These are phyloP conservation scores for Colletotrichum paranaense DNA, from an alignment of 2,329 filamentous ascomycete genomes.

Conservation along the genomic window DNA sequence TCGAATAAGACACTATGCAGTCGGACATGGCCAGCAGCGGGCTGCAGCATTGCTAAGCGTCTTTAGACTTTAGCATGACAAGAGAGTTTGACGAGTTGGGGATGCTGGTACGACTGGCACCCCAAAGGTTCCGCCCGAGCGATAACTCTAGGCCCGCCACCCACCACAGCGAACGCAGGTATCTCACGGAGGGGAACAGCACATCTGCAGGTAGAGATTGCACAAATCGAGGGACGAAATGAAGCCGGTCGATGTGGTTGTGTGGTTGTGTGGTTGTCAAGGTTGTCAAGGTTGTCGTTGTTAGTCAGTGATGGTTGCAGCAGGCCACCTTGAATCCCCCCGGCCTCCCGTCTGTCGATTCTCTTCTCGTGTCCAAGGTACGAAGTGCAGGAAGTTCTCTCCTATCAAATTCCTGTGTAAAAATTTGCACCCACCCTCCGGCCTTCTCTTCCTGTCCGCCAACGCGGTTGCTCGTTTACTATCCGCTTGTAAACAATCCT, in stretches of 20 bases:
- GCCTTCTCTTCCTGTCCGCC: neutral
- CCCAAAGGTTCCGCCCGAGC: neutral
- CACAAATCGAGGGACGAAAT: neutral
- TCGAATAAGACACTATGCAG: neutral
- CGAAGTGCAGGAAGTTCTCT: too few relatives aligned
- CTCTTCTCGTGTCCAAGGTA: neutral
- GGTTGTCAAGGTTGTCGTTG: neutral
- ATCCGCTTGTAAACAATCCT: neutral
- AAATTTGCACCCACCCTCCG: neutral
- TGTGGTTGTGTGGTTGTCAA: neutral
- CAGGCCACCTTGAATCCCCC: neutral
- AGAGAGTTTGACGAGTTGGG: neutral
- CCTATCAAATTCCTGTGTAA: too few relatives aligned
- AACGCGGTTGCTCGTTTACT: neutral
- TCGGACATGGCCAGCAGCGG: neutral
- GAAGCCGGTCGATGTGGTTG: neutral
- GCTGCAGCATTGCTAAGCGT: neutral
- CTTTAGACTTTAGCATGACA: neutral
- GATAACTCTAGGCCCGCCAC: neutral
- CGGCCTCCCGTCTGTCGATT: neutral
- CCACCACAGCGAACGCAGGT: neutral
- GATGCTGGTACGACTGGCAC: neutral
- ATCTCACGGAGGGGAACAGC: neutral
- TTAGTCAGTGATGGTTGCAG: neutral
- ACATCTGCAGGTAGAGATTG: slow-evolving; percentile 1